phyloP scores from a whole-genome alignment of 192 early-diverging fungal species.

The Coemansia sp. region DNA sequence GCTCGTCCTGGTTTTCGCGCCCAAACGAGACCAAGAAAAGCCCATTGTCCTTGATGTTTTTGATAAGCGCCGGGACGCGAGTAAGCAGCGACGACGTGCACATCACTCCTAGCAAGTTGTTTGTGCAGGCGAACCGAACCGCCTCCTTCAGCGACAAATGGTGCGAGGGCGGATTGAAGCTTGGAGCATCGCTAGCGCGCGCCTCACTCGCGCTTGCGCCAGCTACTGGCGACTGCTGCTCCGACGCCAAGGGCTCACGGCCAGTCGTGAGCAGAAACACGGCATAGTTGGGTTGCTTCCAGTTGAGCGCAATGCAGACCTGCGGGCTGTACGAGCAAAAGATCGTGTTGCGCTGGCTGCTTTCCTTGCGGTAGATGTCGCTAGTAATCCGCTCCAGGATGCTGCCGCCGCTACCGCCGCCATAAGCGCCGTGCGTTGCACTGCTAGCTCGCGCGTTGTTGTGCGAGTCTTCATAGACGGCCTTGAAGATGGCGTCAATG shows the following conservation, averaged over 20 bases:
- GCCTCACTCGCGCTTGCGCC: slow-evolving; percentile 25
- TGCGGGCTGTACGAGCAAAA: slow-evolving; percentile 92
- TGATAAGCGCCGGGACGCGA: slow-evolving; percentile 88
- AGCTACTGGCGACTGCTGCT: slow-evolving; percentile 42
- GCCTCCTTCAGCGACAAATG: slow-evolving; percentile 85
- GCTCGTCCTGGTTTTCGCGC: slow-evolving; percentile 65
- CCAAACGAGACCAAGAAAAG: slow-evolving; percentile 93
- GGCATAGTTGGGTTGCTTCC: slow-evolving; percentile 99
- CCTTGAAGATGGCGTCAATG: slow-evolving; percentile 88
- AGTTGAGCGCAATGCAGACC: slow-evolving; percentile 93
- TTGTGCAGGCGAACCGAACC: slow-evolving; percentile 89
- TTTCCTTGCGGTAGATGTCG: slow-evolving; percentile 16
- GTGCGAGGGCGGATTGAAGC: slow-evolving; percentile 25
- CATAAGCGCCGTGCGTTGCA: not conserved
- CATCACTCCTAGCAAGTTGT: slow-evolving; percentile 92
- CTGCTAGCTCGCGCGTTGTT: slow-evolving; percentile 9
- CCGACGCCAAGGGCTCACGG: slow-evolving; percentile 48
- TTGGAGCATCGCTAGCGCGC: slow-evolving; percentile 28
- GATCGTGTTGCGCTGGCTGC: slow-evolving; percentile 65
- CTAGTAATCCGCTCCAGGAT: slow-evolving; percentile 13
- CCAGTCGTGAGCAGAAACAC: slow-evolving; percentile 94
- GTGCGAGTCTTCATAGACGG: slow-evolving; percentile 77
- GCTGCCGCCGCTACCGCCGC: not conserved
- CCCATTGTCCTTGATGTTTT: slow-evolving; percentile 91
- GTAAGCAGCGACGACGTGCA: slow-evolving; percentile 90